These are phyloP conservation scores for Nosema muscidifuracis DNA, from an alignment of 371 early-diverging fungal genomes.

Conservation along the genomic window DNA sequence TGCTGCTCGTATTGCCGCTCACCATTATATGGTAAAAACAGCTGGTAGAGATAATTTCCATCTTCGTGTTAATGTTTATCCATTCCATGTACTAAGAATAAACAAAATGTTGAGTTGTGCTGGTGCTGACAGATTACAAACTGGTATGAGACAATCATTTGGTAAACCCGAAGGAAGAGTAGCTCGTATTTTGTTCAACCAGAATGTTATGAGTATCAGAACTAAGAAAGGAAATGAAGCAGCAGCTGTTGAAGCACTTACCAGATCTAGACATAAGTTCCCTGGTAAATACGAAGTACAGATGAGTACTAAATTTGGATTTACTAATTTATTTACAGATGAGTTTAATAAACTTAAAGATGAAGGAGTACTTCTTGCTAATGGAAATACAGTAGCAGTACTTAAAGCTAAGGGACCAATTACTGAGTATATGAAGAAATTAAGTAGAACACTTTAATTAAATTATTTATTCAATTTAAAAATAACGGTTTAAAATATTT, in stretches of 20 bases:
- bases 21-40: slow-evolving; percentile 97
- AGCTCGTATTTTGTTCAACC: slow-evolving; percentile 97
- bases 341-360: slow-evolving; percentile 70
- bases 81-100: slow-evolving; percentile 98
- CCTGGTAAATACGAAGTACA: slow-evolving; percentile 97
- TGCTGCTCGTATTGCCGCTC: slow-evolving; percentile 95
- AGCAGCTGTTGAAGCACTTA: slow-evolving; percentile 87
- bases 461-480: too few relatives aligned
- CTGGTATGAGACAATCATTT: slow-evolving; percentile 99
- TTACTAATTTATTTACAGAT: slow-evolving; percentile 88
- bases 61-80: slow-evolving; percentile 96
- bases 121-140: slow-evolving; percentile 99
- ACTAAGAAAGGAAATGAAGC: slow-evolving; percentile 79
- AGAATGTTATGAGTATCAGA: slow-evolving; percentile 91
- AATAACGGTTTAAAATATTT: too few relatives aligned
- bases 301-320: slow-evolving; percentile 98
- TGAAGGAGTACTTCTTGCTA: slow-evolving; percentile 42
- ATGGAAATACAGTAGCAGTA: slow-evolving; percentile 54
- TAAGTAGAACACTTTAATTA: slow-evolving; percentile 45
- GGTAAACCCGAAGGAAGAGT: slow-evolving; percentile 97
- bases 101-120: slow-evolving; percentile 99
- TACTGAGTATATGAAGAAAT: slow-evolving; percentile 49
- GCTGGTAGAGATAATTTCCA: slow-evolving; percentile 99
- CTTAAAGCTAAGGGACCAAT: slow-evolving; percentile 62
- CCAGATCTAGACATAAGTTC: slow-evolving; percentile 98